Evolutionary conservation across 306 rosid species (phyloP).

Genomic region (Pterocarpus santalinus): DNA sequence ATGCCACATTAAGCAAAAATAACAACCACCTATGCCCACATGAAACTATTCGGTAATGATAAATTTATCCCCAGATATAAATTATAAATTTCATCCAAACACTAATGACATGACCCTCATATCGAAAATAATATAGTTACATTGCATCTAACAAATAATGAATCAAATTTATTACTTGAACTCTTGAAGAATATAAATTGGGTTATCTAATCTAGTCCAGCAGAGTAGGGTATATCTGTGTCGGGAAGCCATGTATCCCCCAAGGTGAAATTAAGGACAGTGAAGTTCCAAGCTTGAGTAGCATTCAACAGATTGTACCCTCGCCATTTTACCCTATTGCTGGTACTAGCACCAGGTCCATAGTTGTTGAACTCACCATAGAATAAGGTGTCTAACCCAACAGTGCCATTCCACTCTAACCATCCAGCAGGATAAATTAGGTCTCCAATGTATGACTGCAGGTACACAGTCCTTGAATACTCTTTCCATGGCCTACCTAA

Average conservation of each 20-base stretch:
- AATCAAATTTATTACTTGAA: conserved; percentile 27
- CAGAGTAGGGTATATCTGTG: conserved; percentile 69
- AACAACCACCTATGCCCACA: too few species aligned
- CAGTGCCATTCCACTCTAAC: conserved; percentile 80
- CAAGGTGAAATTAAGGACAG: conserved; percentile 67
- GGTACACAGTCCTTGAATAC: conserved; percentile 75
- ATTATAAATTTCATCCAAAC: neutral
- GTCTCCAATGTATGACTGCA: conserved; percentile 81
- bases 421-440: conserved; percentile 68
- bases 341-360: conserved; percentile 75
- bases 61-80: too few species aligned
- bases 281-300: conserved; percentile 71
- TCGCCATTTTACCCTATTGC: conserved; percentile 69
- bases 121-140: conserved; percentile 8
- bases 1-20: too few species aligned
- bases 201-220: conserved; percentile 52
- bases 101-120: neutral
- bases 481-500: conserved; percentile 80
- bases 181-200: neutral
- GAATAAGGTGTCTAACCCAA: conserved; percentile 67
- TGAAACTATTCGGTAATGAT: too few species aligned
- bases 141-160: conserved; percentile 10
- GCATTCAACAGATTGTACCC: conserved; percentile 64
- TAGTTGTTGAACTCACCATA: conserved; percentile 75
- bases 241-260: conserved; percentile 79